Base-by-base conservation (phyloP, 352 stramenopile genomes). In the Phytophthora kernoviae region DNA sequence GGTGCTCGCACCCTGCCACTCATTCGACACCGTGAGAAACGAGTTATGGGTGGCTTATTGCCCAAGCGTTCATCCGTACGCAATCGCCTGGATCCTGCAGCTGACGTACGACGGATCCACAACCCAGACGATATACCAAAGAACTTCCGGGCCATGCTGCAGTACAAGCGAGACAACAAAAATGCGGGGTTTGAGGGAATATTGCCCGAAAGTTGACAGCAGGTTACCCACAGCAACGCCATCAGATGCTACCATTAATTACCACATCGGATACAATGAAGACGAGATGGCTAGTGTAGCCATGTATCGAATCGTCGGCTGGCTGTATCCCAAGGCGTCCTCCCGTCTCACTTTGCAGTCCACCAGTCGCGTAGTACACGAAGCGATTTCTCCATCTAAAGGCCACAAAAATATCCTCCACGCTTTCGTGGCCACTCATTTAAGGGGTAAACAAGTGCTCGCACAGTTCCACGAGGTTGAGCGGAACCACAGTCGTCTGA, bases 51-150 rank as follows among this genome's bases (percentile, higher is more conserved):
- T n/a, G 84, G 84, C 5, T 48, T 82, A 14, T 55, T 89, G 37
- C 81, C 80, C 26, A 91, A 91, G 54, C 70, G 81, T 11, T 93
- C 83, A 37, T 73, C 67, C 5, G 72, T 91, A 43, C 70, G 83
- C 0, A 86, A 68, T 26, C 80, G 82, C 1, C 64, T 90, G 49
- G 83, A 93, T 40, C 77, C 77, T 34, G 82, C 73, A 30, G 70
- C 85, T 3, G 83, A 93, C 45, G 77, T 90, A 22, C 79, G 83
- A 22, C 75, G 83, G 14, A 81, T 91, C 40, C 79, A 93, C 68
- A 82, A 83, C 26, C 80, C 81, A 5, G 73, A 87, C 44, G 70
- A 88, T 34, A 84, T 93, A 34, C 83, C 83, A 32, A 93, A 93
- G 60, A 88, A 66, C 54, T 88, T 89, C 41, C 80, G 79, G 26